These are phyloP conservation scores for Marchantia paleacea DNA, from an alignment of 225 moss, liverwort and hornwort species.

Conservation along the genomic window DNA sequence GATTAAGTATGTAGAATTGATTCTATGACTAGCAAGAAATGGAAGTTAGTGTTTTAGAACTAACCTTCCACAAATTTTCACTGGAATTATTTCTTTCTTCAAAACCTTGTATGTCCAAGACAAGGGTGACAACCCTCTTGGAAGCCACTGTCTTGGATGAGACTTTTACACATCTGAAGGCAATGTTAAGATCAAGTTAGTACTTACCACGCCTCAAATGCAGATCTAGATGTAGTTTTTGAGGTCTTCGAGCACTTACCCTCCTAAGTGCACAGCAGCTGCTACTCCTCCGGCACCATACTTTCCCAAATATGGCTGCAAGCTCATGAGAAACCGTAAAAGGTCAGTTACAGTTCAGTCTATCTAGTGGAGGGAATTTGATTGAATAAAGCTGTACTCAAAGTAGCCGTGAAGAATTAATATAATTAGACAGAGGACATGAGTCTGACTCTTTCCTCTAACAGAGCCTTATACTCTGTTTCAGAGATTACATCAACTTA, in stretches of 20 bases:
- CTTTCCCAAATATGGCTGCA: slow-evolving; percentile 53
- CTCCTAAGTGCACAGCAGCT: slow-evolving; percentile 50
- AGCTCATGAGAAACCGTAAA: not conserved
- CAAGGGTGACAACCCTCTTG: slow-evolving; percentile 45
- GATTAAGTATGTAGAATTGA: too few relatives aligned
- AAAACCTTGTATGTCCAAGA: slow-evolving; percentile 37
- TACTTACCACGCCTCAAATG: not conserved
- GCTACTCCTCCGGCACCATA: slow-evolving; percentile 64
- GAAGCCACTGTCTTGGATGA: slow-evolving; percentile 43
- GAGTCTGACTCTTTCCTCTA: too few relatives aligned
- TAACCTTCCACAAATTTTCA: slow-evolving; percentile 6
- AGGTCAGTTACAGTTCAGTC: too few relatives aligned
- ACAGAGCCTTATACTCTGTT: too few relatives aligned
- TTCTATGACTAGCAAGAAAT: not conserved
- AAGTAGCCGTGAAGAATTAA: too few relatives aligned
- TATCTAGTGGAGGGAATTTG: too few relatives aligned
- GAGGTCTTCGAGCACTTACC: slow-evolving; percentile 7
- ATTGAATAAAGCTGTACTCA: too few relatives aligned
- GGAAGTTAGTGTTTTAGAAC: not conserved
- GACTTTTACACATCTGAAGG: slow-evolving; percentile 36
- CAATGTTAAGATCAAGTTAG: not conserved
- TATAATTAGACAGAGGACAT: too few relatives aligned
- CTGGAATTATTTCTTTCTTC: slow-evolving; percentile 31
- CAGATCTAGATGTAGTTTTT: not conserved
- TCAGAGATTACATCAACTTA: slow-evolving; percentile 4